Evolutionary conservation across 2,329 filamentous ascomycete species (phyloP).

Genomic region (Zymoseptoria ardabiliae): DNA sequence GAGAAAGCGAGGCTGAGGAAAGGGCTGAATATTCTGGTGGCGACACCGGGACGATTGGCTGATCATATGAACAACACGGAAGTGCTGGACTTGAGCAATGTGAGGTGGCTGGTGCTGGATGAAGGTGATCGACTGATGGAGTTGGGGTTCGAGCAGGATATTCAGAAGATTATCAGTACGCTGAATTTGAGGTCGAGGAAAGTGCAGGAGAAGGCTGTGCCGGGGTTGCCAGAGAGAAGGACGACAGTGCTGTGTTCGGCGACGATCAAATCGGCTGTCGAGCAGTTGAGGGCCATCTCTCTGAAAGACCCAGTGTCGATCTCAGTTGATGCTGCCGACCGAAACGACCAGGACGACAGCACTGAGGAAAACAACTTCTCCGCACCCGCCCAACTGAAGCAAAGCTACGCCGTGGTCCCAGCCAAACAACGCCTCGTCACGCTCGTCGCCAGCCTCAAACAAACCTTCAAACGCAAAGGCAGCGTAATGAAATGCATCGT

Average conservation of each 20-base stretch:
- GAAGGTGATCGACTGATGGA: constrained; percentile 99
- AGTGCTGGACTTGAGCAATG: constrained; percentile 76
- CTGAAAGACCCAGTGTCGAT: constrained; percentile 87
- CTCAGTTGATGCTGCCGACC: constrained; percentile 54
- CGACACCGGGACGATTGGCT: constrained; percentile 81
- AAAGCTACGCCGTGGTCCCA: constrained; percentile 79
- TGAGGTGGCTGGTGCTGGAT: constrained; percentile 89
- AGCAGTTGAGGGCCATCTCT: constrained; percentile 88
- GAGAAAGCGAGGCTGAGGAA: constrained; percentile 93
- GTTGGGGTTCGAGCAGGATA: constrained; percentile 89
- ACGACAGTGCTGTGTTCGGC: constrained; percentile 91
- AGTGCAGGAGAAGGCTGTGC: constrained; percentile 53
- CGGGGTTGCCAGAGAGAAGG: constrained; percentile 64
- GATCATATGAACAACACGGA: constrained; percentile 93
- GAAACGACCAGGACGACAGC: constrained; percentile 36
- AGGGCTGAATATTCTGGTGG: constrained; percentile 90
- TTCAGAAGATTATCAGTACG: constrained; percentile 76
- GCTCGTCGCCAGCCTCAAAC: constrained; percentile 73
- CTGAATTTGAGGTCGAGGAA: constrained; percentile 60
- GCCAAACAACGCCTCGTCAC: constrained; percentile 88
- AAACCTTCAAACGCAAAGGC: constrained; percentile 78
- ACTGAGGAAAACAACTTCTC: constrained; percentile 55
- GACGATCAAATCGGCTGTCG: constrained; percentile 96
- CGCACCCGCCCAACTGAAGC: constrained; percentile 87
- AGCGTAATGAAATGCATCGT: constrained; percentile 95